Base-by-base conservation (phyloP, 306 rosid genomes). In the Castanea sativa region DNA sequence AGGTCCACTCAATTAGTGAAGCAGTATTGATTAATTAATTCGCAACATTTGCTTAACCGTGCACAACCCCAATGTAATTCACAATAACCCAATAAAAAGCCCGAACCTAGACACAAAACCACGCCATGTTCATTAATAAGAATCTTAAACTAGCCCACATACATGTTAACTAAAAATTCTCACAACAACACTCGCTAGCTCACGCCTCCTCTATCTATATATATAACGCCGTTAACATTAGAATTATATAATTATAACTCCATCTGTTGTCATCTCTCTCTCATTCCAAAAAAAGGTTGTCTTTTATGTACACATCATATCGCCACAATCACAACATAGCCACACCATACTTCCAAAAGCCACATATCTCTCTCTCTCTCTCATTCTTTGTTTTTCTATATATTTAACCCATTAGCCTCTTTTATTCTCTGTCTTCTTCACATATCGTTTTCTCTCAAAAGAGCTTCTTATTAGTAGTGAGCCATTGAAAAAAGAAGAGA, bases 241-340 rank as follows among this genome's bases (percentile, higher is more conserved):
- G 1, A 10, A 12, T 49, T 12, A 49, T 0, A 49, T 32, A 71
- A 69, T 25, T n/a, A 52, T 75, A n/a, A 56, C 38, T 70, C 59
- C 81, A 87, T 78, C 27, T 49, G 30, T 69, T 30, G 33, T 74
- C 86, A 73, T 81, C n/a, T 53, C 63, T 53, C 4, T 41, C 45
- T 41, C 8, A 65, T n/a, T 33, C 58, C 3, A 1, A 33, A 4
- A 2, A 49, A 0, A 49, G 16, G 53, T 16, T 4, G 68, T 73
- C 69, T 32, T 55, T 15, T 58, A 73, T 82, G 85, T 57, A 4
- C 41, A 82, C 91, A 90, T 76, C 74, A 51, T 90, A n/a, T 77
- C 89, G 55, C 79, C 89, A 84, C 86, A 68, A 56, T 7, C 76
- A 77, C 80, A 33, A 58, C 77, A 83, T 83, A 81, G 56, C 79